Base-by-base conservation (phyloP, 2,329 filamentous ascomycete genomes). In the Fusarium vanettenii region DNA sequence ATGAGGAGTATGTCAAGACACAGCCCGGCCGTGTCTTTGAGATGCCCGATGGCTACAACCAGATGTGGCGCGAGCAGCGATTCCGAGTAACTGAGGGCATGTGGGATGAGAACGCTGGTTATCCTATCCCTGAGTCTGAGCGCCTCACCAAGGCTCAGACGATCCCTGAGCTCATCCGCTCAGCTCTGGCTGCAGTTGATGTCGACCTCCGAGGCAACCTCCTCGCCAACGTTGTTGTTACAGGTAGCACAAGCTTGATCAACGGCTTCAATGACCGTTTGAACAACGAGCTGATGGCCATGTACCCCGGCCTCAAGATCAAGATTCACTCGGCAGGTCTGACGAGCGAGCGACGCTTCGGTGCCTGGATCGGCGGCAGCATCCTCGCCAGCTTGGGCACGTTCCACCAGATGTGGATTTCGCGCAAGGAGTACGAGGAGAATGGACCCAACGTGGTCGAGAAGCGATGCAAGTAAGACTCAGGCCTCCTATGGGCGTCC, bases 351-450 rank as follows among this genome's bases (percentile, higher is more conserved):
- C 88, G 97, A 64, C 93, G 95, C 75, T 98, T 97, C 83, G 95
- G 94, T 25, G 92, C 94, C 60, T 99, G 97, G 96, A 95, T 99
- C 76, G 97, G 97, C 56, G 97, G 97, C 55, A 98, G 95, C 84
- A 98, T 99, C 78, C 87, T 99, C 76, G 95, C 94, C 8, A 98
- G 95, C 84, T 84, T 99, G 85, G 97, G 97, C 11, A 98, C 95
- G 16, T 99, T 99, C 85, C 97, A 99, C 86, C 97, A 99, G 87
- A 96, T 99, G 93, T 99, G 97, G 97, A 97, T 99, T 78, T 96
- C 93, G 27, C 94, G 92, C 84, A 97, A 98, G 87, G 97, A 99
- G 86, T 98, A 98, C 79, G 95, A 98, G 74, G 97, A 99, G 87
- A 95, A 98, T 82, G 97, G 97, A 2, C 87, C 92, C 7, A 91